Percentiles rank a stretch among this genome's conserved stretches.
These are phyloP conservation scores for Piper longum DNA, from an alignment of 164 flowering plant species.

Conservation along the genomic window DNA sequence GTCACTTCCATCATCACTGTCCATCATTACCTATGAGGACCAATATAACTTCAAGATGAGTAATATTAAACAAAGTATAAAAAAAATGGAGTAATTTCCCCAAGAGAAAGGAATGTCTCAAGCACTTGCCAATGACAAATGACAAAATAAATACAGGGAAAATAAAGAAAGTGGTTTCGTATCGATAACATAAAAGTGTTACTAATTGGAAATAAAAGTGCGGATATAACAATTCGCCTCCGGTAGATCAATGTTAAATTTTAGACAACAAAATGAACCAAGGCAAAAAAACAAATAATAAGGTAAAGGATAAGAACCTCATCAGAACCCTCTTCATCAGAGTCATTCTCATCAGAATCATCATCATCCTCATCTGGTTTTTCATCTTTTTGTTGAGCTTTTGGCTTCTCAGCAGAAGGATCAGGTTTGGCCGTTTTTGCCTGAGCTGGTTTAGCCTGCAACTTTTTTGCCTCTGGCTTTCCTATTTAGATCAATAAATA, in stretches of 20 bases:
- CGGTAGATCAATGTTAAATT: too few relatives aligned
- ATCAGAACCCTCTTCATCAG: slow-evolving; percentile 19
- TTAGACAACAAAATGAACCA: too few relatives aligned
- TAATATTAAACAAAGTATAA: too few relatives aligned
- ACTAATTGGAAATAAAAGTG: too few relatives aligned
- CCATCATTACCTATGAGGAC: slow-evolving; percentile 9
- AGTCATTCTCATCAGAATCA: slow-evolving; percentile 21
- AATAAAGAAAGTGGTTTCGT: too few relatives aligned
- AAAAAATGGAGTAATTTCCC: too few relatives aligned
- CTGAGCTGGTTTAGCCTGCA: slow-evolving; percentile 5
- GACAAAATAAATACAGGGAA: too few relatives aligned
- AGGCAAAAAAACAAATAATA: background rate
- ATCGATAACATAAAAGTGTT: too few relatives aligned
- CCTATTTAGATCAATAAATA: slow-evolving; percentile 12
- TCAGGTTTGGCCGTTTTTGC: slow-evolving; percentile 13
- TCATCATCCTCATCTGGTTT: slow-evolving; percentile 13
- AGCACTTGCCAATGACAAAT: too few relatives aligned
- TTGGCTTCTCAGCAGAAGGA: slow-evolving; percentile 14
- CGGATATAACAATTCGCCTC: too few relatives aligned
- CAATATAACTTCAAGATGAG: too few relatives aligned
- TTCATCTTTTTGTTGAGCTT: slow-evolving; percentile 18
- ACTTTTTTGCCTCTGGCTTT: slow-evolving; percentile 7
- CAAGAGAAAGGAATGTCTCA: too few relatives aligned
- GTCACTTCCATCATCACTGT: slow-evolving; percentile 8
- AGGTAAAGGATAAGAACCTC: background rate